A percentile compares a stretch with the other conserved stretches of the same genome.
Evolutionary conservation across 371 early-diverging fungal species (phyloP).

Genomic region (Mucor saturninus): DNA sequence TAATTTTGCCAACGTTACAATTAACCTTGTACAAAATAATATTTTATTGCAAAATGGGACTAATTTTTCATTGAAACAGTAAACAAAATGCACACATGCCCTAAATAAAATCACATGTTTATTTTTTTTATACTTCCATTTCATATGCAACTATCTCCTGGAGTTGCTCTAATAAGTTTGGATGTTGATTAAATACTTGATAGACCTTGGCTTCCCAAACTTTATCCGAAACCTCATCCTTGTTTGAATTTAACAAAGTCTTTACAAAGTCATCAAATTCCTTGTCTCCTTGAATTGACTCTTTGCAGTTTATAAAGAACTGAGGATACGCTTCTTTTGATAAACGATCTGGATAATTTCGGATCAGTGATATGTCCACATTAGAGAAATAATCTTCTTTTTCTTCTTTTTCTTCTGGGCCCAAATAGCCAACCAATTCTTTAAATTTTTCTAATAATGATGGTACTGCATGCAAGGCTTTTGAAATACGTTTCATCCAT

Average conservation of each 20-base stretch:
- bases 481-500: conserved; percentile 44
- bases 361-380: conserved; percentile 49
- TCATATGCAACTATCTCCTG: conserved; percentile 66
- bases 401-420: conserved; percentile 25
- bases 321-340: conserved; percentile 59
- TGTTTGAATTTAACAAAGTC: conserved; percentile 16
- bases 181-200: conserved; percentile 41
- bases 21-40: not conserved
- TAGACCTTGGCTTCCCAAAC: conserved; percentile 53
- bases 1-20: conserved; percentile 1
- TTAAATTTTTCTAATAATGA: conserved; percentile 42
- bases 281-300: conserved; percentile 21
- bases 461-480: conserved; percentile 29
- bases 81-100: not conserved
- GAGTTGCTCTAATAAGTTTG: conserved; percentile 57
- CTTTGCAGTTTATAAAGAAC: conserved; percentile 54
- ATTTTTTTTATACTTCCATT: conserved; percentile 31
- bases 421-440: conserved; percentile 46
- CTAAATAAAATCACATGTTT: not conserved
- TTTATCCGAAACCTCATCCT: conserved; percentile 36
- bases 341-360: conserved; percentile 42
- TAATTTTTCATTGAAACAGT: conserved; percentile 6
- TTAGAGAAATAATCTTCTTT: conserved; percentile 38
- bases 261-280: conserved; percentile 25
- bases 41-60: conserved; percentile 7